Evolutionary conservation across 805 yeast genomes (phyloP).

Genomic region (Metschnikowia baotianmanensis): DNA sequence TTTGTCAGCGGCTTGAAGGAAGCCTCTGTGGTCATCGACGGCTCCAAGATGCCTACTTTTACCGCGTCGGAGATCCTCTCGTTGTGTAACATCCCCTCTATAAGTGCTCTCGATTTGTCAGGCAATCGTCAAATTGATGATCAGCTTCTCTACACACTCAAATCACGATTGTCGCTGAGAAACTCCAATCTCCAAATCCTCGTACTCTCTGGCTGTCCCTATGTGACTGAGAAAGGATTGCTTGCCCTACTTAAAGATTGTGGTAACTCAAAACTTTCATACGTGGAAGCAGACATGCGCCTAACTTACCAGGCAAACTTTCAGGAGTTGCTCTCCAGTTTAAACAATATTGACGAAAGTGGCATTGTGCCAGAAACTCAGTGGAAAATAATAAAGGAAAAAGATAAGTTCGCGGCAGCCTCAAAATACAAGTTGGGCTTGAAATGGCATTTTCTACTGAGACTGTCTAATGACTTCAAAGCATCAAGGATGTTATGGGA

Average conservation of each 20-base stretch:
- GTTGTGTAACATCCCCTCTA: slow-evolving; percentile 26
- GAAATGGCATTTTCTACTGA: slow-evolving; percentile 21
- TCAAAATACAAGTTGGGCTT: slow-evolving; percentile 26
- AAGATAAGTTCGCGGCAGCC: slow-evolving; percentile 11
- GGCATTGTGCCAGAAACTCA: slow-evolving; percentile 21
- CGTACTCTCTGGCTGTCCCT: slow-evolving; percentile 23
- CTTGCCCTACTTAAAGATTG: slow-evolving; percentile 8
- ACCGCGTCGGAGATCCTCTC: slow-evolving; percentile 24
- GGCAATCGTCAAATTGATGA: slow-evolving; percentile 30
- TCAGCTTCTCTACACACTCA: slow-evolving; percentile 26
- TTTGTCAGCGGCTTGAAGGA: slow-evolving; percentile 19
- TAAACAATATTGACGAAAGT: background rate
- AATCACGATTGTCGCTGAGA: slow-evolving; percentile 17
- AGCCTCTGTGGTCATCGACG: slow-evolving; percentile 26
- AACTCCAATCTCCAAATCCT: slow-evolving; percentile 24
- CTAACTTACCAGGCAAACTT: slow-evolving; percentile 6
- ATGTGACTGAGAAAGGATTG: slow-evolving; percentile 14
- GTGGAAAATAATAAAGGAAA: slow-evolving; percentile 21
- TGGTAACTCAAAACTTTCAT: slow-evolving; percentile 7
- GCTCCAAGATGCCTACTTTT: slow-evolving; percentile 20
- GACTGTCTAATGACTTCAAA: slow-evolving; percentile 1
- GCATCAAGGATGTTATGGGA: slow-evolving; percentile 15
- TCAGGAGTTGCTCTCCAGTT: slow-evolving; percentile 2
- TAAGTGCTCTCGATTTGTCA: slow-evolving; percentile 34
- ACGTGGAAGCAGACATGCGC: slow-evolving; percentile 17